Evolutionary conservation across 768 basidiomycete species (phyloP).

Genomic region (Termitomyces sp.): DNA sequence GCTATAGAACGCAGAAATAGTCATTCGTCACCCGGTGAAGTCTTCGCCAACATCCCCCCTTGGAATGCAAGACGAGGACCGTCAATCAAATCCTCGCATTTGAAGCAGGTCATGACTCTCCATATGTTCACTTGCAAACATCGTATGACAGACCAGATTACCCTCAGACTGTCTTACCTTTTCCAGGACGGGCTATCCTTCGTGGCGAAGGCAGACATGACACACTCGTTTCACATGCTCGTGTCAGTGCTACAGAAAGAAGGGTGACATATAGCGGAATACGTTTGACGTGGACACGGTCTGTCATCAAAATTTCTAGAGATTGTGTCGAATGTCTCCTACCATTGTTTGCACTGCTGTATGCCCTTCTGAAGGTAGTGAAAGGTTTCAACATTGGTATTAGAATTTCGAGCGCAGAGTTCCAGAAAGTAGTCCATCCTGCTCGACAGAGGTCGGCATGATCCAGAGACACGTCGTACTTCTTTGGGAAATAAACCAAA

Average conservation of each 20-base stretch:
- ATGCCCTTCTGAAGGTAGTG: not conserved
- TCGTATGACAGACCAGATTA: not conserved
- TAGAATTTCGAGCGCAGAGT: not conserved
- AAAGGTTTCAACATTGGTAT: not conserved
- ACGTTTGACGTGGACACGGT: not conserved
- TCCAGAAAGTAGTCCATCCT: not conserved
- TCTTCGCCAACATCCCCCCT: not conserved
- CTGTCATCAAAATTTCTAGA: not conserved
- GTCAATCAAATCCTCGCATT: not conserved
- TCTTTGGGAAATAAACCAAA: not conserved
- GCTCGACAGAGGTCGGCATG: too few species aligned
- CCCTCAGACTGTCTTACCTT: not conserved
- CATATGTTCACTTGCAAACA: not conserved
- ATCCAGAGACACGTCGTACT: not conserved
- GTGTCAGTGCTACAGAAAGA: not conserved
- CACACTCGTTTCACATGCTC: not conserved
- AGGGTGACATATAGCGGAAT: not conserved
- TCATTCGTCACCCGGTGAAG: not conserved
- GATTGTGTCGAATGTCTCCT: not conserved
- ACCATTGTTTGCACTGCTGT: not conserved
- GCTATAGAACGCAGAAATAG: not conserved
- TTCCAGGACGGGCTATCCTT: not conserved
- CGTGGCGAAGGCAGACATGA: not conserved
- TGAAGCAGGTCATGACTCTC: not conserved
- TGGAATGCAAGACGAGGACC: too few species aligned